These are phyloP conservation scores for Mallotus nudiflorus DNA, from an alignment of 345 rosid species.

Conservation along the genomic window DNA sequence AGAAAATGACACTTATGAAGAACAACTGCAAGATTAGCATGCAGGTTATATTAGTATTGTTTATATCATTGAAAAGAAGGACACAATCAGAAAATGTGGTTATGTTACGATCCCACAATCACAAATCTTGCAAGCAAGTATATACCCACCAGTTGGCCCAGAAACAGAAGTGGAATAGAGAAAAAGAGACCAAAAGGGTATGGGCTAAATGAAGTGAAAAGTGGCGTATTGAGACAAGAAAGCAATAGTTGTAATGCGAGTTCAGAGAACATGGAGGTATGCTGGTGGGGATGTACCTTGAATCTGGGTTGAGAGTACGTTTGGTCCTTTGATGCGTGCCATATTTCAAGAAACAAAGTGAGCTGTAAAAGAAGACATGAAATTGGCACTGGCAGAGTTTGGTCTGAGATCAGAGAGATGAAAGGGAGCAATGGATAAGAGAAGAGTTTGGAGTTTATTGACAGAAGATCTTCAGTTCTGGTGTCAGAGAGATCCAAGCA, in stretches of 20 bases:
- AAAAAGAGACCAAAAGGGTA: conserved; percentile 48
- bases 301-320: conserved; percentile 40
- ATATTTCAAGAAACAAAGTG: conserved; percentile 39
- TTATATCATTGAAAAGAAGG: conserved; percentile 17
- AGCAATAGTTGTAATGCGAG: conserved; percentile 43
- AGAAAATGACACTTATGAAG: conserved; percentile 7
- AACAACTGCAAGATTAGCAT: background rate
- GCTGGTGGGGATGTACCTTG: conserved; percentile 53
- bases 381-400: conserved; percentile 32
- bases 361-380: conserved; percentile 50
- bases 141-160: conserved; percentile 22
- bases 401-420: conserved; percentile 41
- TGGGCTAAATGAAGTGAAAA: conserved; percentile 59
- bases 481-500: conserved; percentile 47
- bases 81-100: conserved; percentile 23
- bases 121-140: conserved; percentile 23
- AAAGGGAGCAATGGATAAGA: conserved; percentile 37
- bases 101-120: conserved; percentile 17
- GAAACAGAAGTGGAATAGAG: conserved; percentile 19
- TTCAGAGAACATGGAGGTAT: conserved; percentile 53
- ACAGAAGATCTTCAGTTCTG: conserved; percentile 47
- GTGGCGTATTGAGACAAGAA: conserved; percentile 48
- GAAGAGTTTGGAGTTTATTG: conserved; percentile 26
- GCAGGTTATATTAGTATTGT: no score
- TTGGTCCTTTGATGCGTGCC: conserved; percentile 36